phyloP scores from a whole-genome alignment of 495 filamentous ascomycete species.

The Rhypophila decipiens region DNA sequence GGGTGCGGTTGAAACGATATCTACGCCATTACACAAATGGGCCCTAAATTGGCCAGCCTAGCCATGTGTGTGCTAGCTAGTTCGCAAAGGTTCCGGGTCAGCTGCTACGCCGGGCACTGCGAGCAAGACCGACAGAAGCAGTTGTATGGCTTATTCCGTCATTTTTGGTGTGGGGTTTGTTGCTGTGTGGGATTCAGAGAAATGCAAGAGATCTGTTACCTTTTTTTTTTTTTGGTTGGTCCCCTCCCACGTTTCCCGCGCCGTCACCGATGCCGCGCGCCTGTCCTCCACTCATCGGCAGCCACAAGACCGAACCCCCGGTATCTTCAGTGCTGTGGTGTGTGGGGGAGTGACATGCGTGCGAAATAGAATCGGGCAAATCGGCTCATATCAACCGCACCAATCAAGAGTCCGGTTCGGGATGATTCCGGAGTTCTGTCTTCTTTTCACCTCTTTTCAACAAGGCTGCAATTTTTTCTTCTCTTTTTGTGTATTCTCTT shows the following conservation, averaged over 20 bases:
- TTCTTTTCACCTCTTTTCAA: neutral
- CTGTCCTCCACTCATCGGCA: constrained; percentile 4
- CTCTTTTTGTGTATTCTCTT: too few relatives aligned
- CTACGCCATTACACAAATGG: too few relatives aligned
- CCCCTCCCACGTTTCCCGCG: neutral
- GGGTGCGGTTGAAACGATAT: neutral
- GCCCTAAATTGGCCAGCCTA: neutral
- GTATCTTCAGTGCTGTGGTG: neutral
- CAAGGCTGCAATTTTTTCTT: too few relatives aligned
- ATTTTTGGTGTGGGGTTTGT: neutral
- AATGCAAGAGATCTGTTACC: too few relatives aligned
- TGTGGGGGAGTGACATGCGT: neutral
- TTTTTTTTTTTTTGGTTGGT: too few relatives aligned
- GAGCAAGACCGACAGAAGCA: neutral
- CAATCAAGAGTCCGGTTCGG: neutral
- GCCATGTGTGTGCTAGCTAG: neutral
- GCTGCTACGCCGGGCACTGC: too few relatives aligned
- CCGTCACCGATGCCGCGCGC: neutral
- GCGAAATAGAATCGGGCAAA: neutral
- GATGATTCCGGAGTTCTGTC: neutral
- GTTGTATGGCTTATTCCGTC: neutral
- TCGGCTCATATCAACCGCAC: neutral
- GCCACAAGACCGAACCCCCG: constrained; percentile 8
- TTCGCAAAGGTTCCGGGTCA: neutral
- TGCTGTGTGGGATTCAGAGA: too few relatives aligned